phyloP scores from a whole-genome alignment of 1,284 basidiomycete species.

The Xerocomus tenax region DNA sequence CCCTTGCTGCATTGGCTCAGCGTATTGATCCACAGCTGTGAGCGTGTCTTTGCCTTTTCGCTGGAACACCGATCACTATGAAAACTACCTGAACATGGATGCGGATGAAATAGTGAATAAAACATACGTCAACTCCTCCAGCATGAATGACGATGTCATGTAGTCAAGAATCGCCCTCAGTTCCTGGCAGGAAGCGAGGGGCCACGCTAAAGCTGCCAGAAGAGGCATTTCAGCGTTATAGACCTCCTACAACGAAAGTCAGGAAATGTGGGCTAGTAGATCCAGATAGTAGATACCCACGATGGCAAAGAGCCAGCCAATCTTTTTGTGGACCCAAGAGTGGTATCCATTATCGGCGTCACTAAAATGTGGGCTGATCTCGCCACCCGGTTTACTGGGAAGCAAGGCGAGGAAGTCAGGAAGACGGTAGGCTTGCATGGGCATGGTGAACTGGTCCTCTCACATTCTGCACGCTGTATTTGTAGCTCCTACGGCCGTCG shows the following conservation, averaged over 20 bases:
- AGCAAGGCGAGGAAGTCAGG: conserved; percentile 23
- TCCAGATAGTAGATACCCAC: conserved; percentile 12
- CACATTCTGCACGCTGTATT: conserved; percentile 8
- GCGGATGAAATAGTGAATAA: not conserved
- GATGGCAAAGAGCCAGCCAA: conserved; percentile 21
- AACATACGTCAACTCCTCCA: conserved; percentile 28
- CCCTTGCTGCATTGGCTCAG: conserved; percentile 16
- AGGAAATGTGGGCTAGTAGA: not conserved
- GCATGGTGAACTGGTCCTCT: conserved; percentile 13
- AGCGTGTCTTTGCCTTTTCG: conserved; percentile 8
- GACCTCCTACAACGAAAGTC: conserved; percentile 20
- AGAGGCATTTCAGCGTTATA: conserved; percentile 27
- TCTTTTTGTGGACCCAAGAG: conserved; percentile 22
- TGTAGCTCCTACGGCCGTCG: conserved; percentile 10
- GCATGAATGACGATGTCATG: conserved; percentile 30
- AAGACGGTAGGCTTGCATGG: conserved; percentile 17
- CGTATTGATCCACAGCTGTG: conserved; percentile 23
- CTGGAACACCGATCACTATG: conserved; percentile 24
- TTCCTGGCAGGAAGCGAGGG: conserved; percentile 19
- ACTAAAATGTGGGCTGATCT: conserved; percentile 24
- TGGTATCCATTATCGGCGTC: conserved; percentile 22
- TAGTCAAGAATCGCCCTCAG: conserved; percentile 26
- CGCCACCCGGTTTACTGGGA: conserved; percentile 25
- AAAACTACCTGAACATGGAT: not conserved
- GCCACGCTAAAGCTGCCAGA: conserved; percentile 23